Evolutionary conservation across 495 filamentous ascomycete genomes (phyloP).

Genomic region (Penicillium cosmopolitanum): DNA sequence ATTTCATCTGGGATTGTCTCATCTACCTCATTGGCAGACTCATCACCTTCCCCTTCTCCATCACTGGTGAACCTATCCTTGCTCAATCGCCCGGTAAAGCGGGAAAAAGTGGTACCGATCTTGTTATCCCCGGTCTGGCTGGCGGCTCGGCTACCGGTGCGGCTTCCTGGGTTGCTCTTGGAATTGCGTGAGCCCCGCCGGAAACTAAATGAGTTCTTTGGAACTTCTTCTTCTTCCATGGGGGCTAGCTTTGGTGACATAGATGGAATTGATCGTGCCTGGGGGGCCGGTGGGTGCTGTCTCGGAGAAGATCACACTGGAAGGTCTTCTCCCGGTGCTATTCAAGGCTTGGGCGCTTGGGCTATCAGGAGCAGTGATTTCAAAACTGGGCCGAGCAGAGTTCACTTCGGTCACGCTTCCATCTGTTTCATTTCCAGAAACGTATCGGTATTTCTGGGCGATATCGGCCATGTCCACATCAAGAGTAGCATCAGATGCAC

Average conservation of each 20-base stretch:
- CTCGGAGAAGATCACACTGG: conserved; percentile 37
- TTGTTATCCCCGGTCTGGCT: conserved; percentile 70
- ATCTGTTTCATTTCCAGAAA: conserved; percentile 19
- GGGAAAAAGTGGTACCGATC: conserved; percentile 67
- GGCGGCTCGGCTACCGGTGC: conserved; percentile 44
- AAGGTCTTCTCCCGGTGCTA: conserved; percentile 21
- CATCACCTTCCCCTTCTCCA: conserved; percentile 37
- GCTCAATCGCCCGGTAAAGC: conserved; percentile 60
- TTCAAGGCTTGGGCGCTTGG: conserved; percentile 3
- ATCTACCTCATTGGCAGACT: conserved; percentile 35
- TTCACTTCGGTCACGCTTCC: conserved; percentile 25
- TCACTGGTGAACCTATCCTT: conserved; percentile 44
- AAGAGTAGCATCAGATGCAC: conserved; percentile 47
- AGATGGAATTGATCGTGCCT: conserved; percentile 47
- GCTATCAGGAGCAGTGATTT: conserved; percentile 40
- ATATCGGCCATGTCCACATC: conserved; percentile 32
- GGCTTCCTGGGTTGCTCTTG: conserved; percentile 61
- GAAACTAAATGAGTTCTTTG: conserved; percentile 48
- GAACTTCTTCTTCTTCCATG: conserved; percentile 57
- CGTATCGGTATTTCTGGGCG: conserved; percentile 19
- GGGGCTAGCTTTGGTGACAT: conserved; percentile 50
- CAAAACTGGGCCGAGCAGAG: conserved; percentile 46
- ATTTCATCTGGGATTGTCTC: conserved; percentile 29
- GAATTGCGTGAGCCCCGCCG: conserved; percentile 62
- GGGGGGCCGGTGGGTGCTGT: conserved; percentile 40